phyloP scores from a whole-genome alignment of 768 basidiomycete species.

The Mycena galericulata region DNA sequence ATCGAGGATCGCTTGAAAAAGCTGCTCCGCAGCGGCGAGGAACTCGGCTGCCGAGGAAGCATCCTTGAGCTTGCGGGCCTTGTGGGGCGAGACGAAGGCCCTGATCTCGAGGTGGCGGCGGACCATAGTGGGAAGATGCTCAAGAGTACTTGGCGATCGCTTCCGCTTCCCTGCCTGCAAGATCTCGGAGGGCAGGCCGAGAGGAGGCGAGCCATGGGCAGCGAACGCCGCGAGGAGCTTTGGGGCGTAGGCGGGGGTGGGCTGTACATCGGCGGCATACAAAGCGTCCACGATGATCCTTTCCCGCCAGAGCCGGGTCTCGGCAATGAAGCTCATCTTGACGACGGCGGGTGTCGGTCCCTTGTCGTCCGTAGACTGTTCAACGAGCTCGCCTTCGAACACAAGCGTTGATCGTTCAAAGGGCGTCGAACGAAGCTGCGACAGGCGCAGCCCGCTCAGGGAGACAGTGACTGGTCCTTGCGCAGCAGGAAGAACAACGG shows the following conservation, averaged over 20 bases:
- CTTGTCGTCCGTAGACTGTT: slow-evolving; percentile 17
- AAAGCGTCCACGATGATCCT: slow-evolving; percentile 23
- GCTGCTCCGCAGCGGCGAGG: slow-evolving; percentile 9
- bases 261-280: neutral
- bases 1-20: slow-evolving; percentile 18
- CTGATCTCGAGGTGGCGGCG: slow-evolving; percentile 24
- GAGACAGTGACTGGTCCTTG: slow-evolving; percentile 7
- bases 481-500: slow-evolving; percentile 16
- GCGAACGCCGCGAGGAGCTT: slow-evolving; percentile 24
- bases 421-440: slow-evolving; percentile 21
- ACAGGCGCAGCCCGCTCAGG: slow-evolving; percentile 21
- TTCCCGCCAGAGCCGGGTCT: slow-evolving; percentile 21
- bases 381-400: slow-evolving; percentile 18
- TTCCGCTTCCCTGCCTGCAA: neutral
- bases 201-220: slow-evolving; percentile 16
- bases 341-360: slow-evolving; percentile 14
- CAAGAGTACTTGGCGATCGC: neutral
- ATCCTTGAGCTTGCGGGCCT: slow-evolving; percentile 12
- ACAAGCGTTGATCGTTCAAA: slow-evolving; percentile 27
- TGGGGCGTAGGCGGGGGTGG: slow-evolving; percentile 23
- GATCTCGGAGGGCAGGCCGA: neutral
- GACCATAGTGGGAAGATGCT: slow-evolving; percentile 6
- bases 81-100: slow-evolving; percentile 18
- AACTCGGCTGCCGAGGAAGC: slow-evolving; percentile 6
- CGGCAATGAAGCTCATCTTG: slow-evolving; percentile 24